Evolutionary conservation across 2,329 filamentous ascomycete genomes (phyloP), one percentile per base, ranked within the genome.

Genomic region (Pseudopyricularia javanii): DNA sequence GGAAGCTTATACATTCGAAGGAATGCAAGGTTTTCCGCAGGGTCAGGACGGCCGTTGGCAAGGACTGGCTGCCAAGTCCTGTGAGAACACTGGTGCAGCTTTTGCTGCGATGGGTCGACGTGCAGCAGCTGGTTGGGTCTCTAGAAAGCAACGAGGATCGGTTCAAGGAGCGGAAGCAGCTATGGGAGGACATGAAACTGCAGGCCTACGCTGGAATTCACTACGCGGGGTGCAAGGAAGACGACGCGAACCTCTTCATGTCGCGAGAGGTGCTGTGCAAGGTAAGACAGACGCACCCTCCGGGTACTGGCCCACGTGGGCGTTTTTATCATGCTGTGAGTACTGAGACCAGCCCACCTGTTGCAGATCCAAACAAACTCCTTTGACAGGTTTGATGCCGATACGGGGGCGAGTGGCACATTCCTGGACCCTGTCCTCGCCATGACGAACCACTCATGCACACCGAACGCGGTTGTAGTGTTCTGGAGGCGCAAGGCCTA

Each of bases 371-470:
- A 80, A 61, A 79, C 79, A 35, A 85, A 85, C 63, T 72, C 78
- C 4, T 84, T 84, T 61, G 77, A 79, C 59, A 68, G 76, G 51
- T 68, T 69, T 26, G 78, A 82, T 51, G 62, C 66, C 2, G 78
- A 83, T 58, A 62, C 75, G 7, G 74, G 70, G 1, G 68, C 75
- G 53, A 68, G 73, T 1, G 79, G 78, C 24, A 67, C 81, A 30
- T 83, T 79, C 56, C 65, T 83, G 35, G 75, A 82, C 56, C 70
- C 76, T 1, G 70, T 63, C 3, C 66, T 82, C 43, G 75, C 79
- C 54, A 80, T 82, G 73, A 71, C 73, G 22, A 84, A 85, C 56
- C 81, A 85, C 61, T 80, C 79, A 0, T 85, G 81, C 56, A 62
- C 74, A 2, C 80, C 80, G 3, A 83, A 82, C 57, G 78, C 80